Conservation (phyloP, 148 eudicot species). For the Selenicereus undatus region DNA sequence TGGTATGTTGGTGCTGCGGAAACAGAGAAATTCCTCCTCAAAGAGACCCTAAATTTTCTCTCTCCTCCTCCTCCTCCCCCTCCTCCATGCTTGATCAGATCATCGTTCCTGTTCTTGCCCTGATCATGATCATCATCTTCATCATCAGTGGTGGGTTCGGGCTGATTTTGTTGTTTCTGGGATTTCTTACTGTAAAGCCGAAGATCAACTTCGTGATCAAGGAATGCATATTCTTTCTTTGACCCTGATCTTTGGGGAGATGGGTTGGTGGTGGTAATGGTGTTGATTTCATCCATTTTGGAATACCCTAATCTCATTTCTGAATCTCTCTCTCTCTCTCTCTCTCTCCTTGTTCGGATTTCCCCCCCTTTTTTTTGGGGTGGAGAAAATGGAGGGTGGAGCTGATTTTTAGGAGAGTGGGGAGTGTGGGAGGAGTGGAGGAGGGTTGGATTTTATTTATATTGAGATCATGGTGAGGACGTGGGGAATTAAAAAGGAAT, state of each 20-base stretch:
- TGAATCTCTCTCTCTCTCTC: neutral
- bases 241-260: slow-evolving; percentile 23
- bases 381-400: slow-evolving; percentile 13
- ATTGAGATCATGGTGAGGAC: slow-evolving; percentile 14
- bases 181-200: neutral
- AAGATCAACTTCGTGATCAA: slow-evolving; percentile 25
- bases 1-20: slow-evolving; percentile 15
- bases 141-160: slow-evolving; percentile 1
- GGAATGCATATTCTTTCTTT: slow-evolving; percentile 27
- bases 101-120: no score
- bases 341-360: neutral
- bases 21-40: slow-evolving; percentile 26
- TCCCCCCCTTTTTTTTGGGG: neutral
- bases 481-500: slow-evolving; percentile 11
- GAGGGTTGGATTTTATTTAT: slow-evolving; percentile 13
- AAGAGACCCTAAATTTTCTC: neutral
- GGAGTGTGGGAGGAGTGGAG: slow-evolving; percentile 13
- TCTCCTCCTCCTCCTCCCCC: neutral
- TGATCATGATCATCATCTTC: neutral
- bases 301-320: slow-evolving; percentile 26
- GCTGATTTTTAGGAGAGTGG: slow-evolving; percentile 13
- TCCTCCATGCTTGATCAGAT: neutral
- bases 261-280: neutral
- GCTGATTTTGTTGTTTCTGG: slow-evolving; percentile 1
- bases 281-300: slow-evolving; percentile 27